A percentile compares a stretch with the other conserved stretches of the same genome.
phyloP scores from a whole-genome alignment of 176 grass and related monocot genomes.

The Ensete glaucum region DNA sequence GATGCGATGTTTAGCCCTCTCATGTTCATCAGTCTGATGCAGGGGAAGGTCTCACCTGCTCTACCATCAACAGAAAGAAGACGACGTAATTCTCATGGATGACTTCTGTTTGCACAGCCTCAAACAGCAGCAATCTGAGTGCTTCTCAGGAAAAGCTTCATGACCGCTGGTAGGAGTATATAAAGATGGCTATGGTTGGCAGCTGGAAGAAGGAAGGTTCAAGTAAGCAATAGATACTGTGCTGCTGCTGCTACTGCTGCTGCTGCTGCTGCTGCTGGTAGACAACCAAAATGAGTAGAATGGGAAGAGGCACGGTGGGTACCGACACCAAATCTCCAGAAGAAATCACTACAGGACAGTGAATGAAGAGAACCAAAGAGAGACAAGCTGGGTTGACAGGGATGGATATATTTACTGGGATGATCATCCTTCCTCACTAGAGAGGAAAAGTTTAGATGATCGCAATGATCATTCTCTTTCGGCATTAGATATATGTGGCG shows the following conservation, averaged over 20 bases:
- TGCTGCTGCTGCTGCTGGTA: neutral
- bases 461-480: no score
- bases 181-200: neutral
- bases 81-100: neutral
- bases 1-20: neutral
- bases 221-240: neutral
- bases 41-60: neutral
- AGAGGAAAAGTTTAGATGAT: no score
- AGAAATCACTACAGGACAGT: no score
- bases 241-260: neutral
- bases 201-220: neutral
- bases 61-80: neutral
- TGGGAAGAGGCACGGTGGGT: neutral
- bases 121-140: neutral
- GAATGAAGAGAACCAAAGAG: no score
- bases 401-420: no score
- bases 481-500: no score
- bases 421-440: no score
- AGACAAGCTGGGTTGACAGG: no score
- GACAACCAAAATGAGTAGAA: neutral
- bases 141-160: neutral
- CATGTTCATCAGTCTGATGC: neutral
- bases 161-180: neutral
- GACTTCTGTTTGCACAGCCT: neutral
- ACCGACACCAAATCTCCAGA: no score